Conservation (phyloP, 2,329 filamentous ascomycete genomes). For the Colletotrichum kahawae region DNA sequence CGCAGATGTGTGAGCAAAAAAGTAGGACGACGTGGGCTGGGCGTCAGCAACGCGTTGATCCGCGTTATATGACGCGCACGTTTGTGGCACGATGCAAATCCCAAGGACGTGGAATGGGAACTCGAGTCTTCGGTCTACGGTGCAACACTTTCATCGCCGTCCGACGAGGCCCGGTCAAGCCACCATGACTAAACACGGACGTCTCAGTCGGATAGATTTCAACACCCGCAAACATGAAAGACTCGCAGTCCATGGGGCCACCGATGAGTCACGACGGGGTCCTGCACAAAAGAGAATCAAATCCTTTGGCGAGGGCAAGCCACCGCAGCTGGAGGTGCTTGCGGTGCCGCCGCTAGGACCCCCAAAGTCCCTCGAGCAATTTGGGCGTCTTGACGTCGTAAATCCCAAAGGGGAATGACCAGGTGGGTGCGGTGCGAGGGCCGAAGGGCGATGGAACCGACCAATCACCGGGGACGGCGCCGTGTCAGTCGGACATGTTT, state of each 20-base stretch:
- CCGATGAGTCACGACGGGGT: not conserved
- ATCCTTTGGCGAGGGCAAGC: not conserved
- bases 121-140: not conserved
- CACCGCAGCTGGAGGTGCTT: not conserved
- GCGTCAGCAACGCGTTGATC: not conserved
- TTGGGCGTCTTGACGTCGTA: constrained; percentile 5
- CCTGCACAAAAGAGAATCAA: not conserved
- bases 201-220: not conserved
- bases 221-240: not conserved
- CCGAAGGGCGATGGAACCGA: not conserved
- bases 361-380: not conserved
- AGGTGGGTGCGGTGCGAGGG: not conserved
- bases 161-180: not conserved
- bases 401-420: not conserved
- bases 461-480: not conserved
- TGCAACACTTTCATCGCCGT: not conserved
- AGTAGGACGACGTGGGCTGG: not conserved
- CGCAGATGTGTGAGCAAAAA: not conserved
- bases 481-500: constrained; percentile 10
- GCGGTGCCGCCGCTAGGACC: not conserved
- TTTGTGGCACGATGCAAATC: not conserved
- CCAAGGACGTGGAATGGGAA: not conserved
- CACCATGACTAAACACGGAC: not conserved
- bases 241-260: not conserved
- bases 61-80: not conserved